Evolutionary conservation across 352 stramenopile genomes (phyloP), one percentile per base, ranked within the genome.

Genomic region (Phytopythium ostracodes): DNA sequence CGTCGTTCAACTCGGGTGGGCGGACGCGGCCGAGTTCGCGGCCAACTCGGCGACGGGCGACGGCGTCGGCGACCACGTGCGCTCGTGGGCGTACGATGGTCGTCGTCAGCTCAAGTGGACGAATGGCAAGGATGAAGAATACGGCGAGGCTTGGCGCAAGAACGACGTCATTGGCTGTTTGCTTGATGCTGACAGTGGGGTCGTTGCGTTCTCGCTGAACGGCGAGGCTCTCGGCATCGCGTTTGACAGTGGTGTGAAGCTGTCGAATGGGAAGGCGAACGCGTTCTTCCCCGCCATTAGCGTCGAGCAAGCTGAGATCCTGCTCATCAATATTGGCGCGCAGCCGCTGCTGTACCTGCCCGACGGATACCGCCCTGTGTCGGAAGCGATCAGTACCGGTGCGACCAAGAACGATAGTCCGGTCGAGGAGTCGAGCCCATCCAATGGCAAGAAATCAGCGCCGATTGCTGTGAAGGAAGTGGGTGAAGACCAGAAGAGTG

Each of bases 1-100:
- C 20, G 75, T 98, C 15, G 90, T 96, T 54, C 93, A 98, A 67
- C 66, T 98, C 55, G 93, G 93, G n/a, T 98, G 92, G 93, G 88
- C 90, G 10, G 87, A 96, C 62, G 77, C 68, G 11, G 1, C 8
- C 11, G 76, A 77, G 4, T 97, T 97, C 56, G 68, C 68, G 20
- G 78, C 81, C 12, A 83, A 94, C 54, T 94, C 87, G 1, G 83
- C 79, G 50, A 76, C 76, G 1, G 93, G 91, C 51, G 84, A 98
- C 62, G 93, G 93, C 15, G 91, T 97, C 5, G 93, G 93, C 36
- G 93, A 98, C 68, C 84, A 96, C 60, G 76, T 70, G 18, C 77
- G 79, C 1, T 98, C 92, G 40, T 98, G 92, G 92, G 76, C 88
- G 42, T 97, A 94, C 62, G 93, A 98, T 56, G 93, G 92, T 14